A percentile compares a stretch with the other conserved stretches of the same genome.
Evolutionary conservation across 1,284 basidiomycete genomes (phyloP).

Genomic region (Nidula niveotomentosa): DNA sequence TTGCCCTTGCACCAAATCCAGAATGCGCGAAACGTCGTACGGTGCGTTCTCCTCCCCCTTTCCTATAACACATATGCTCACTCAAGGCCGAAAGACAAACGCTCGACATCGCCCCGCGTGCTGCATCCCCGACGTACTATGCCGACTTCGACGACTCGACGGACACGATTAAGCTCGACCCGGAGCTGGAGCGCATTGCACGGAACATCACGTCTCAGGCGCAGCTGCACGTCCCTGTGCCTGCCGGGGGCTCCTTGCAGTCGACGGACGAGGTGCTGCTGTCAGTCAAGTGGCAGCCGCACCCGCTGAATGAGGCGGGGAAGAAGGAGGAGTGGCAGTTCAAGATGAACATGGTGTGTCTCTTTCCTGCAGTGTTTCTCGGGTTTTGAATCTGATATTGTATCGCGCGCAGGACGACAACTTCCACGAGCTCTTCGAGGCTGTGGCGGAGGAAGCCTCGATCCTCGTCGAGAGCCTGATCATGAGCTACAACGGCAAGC

Average conservation of each 20-base stretch:
- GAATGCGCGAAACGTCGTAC: conserved; percentile 53
- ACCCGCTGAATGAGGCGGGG: conserved; percentile 49
- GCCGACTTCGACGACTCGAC: conserved; percentile 42
- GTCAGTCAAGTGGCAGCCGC: conserved; percentile 59
- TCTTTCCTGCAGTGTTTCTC: not conserved
- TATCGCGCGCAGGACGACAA: conserved; percentile 48
- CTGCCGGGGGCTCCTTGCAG: conserved; percentile 21
- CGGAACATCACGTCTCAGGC: conserved; percentile 28
- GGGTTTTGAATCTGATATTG: too few relatives aligned
- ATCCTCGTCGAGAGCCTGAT: conserved; percentile 51
- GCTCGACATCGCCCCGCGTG: conserved; percentile 36
- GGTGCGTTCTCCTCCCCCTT: conserved; percentile 35
- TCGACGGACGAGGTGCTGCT: conserved; percentile 42
- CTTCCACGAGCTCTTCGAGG: conserved; percentile 61
- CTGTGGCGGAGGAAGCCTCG: conserved; percentile 55
- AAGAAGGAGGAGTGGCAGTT: conserved; percentile 45
- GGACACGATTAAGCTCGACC: conserved; percentile 51
- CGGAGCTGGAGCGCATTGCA: conserved; percentile 60
- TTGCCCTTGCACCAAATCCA: conserved; percentile 50
- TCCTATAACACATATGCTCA: too few relatives aligned
- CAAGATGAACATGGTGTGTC: conserved; percentile 56
- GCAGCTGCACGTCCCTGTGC: conserved; percentile 19
- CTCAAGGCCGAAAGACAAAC: conserved; percentile 33
- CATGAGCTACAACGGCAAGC: conserved; percentile 56
- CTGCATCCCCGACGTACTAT: conserved; percentile 40